Base-by-base conservation (phyloP, 345 rosid species). In the Salix dunnii region DNA sequence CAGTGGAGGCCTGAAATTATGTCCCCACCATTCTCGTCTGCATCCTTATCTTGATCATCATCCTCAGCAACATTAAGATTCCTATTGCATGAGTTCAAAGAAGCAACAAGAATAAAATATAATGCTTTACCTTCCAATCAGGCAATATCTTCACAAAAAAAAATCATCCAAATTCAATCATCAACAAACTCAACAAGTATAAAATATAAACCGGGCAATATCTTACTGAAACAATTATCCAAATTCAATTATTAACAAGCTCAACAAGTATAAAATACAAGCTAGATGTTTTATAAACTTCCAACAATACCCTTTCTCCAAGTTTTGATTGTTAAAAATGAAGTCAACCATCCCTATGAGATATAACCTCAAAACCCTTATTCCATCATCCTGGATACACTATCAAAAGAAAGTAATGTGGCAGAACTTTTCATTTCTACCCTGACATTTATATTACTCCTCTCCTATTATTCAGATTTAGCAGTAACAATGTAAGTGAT, bases 51-150 rank as follows among this genome's bases (percentile, higher is more conserved):
- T 53, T 84, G 82, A 85, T 85, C 89, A 80, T 88, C 86, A 66
- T 95, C 99, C 82, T 93, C 97, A 66, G 93, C 87, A 85, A 95
- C 94, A 85, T 82, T 85, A 81, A 95, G 90, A 84, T 89, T 90
- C 93, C 99, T 95, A 82, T 81, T 72, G 70, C 70, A 78, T 48
- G 74, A 78, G 80, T 84, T 73, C 17, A 82, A 61, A 71, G 76
- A 66, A 64, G 27, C 27, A 84, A 68, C 31, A 81, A 66, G 46
- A 40, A 78, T 35, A 35, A 35, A 35, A 35, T 16, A 74, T 27
- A 76, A 70, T 31, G 36, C 18, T 23, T 51, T 2, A 36, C 18
- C 18, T 51, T 3, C 38, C 71, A 70, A 46, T 69, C 49, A 74
- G 62, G 70, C 51, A 30, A 58, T 58, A 20, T 42, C 7, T 55